Conservation (phyloP, 2,329 filamentous ascomycete genomes). For the Fusarium equiseti region DNA sequence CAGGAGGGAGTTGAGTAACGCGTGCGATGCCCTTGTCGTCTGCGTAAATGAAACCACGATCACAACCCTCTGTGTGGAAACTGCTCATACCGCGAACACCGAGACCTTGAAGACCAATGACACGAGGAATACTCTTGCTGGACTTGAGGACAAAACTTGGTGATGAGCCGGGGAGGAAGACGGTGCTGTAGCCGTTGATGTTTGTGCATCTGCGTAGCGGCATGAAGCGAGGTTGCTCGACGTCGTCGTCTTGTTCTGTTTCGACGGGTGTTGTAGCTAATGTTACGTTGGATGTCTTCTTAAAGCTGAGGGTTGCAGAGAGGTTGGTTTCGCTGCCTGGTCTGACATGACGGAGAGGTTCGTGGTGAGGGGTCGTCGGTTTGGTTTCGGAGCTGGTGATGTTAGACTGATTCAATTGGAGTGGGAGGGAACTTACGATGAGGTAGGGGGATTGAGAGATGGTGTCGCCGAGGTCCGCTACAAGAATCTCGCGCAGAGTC, state of each 20-base stretch:
- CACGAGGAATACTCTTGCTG: slow-evolving; percentile 78
- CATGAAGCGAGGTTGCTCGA: slow-evolving; percentile 60
- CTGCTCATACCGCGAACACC: slow-evolving; percentile 78
- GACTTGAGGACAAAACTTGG: slow-evolving; percentile 88
- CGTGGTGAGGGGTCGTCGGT: slow-evolving; percentile 93
- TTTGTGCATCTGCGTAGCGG: slow-evolving; percentile 71
- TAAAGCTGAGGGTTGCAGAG: slow-evolving; percentile 74
- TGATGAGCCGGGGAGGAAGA: slow-evolving; percentile 84
- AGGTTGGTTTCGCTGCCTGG: slow-evolving; percentile 57
- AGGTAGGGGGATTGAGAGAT: slow-evolving; percentile 80
- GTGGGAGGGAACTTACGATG: slow-evolving; percentile 68
- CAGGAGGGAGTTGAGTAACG: slow-evolving; percentile 76
- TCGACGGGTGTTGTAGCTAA: slow-evolving; percentile 70
- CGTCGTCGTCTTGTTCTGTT: slow-evolving; percentile 63
- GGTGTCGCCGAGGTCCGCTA: slow-evolving; percentile 86
- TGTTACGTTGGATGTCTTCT: slow-evolving; percentile 77
- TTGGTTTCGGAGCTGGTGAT: slow-evolving; percentile 75
- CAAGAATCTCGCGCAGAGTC: slow-evolving; percentile 79
- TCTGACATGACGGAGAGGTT: slow-evolving; percentile 73
- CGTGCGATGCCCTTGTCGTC: slow-evolving; percentile 79
- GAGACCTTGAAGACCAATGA: slow-evolving; percentile 77
- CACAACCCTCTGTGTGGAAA: slow-evolving; percentile 82
- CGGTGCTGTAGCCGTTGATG: slow-evolving; percentile 81
- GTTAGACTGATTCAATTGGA: not conserved
- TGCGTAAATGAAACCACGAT: slow-evolving; percentile 85